These are phyloP conservation scores for Dactylonectria macrodidyma DNA, from an alignment of 2,329 filamentous ascomycete species.

Conservation along the genomic window DNA sequence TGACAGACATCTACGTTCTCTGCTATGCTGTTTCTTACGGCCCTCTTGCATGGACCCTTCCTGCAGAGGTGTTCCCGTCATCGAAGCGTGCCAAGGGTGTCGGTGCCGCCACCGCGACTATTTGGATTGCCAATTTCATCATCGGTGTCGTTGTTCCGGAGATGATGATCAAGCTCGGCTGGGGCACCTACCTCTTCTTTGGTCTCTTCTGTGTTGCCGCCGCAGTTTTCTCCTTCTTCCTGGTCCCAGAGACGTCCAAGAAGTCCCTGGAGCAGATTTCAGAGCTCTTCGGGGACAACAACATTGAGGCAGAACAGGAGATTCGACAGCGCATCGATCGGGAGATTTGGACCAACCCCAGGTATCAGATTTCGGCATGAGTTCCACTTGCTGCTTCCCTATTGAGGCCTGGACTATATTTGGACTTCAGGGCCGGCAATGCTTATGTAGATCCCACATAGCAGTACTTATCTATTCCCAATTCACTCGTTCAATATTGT, in stretches of 20 bases:
- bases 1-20: slow-evolving; percentile 42
- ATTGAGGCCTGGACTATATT: background rate
- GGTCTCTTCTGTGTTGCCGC: slow-evolving; percentile 65
- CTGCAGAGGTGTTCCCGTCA: slow-evolving; percentile 55
- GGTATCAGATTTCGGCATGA: slow-evolving; percentile 2
- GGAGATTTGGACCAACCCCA: slow-evolving; percentile 26
- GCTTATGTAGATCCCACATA: background rate
- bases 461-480: background rate
- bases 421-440: background rate
- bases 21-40: slow-evolving; percentile 51
- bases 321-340: slow-evolving; percentile 26
- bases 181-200: slow-evolving; percentile 68
- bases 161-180: slow-evolving; percentile 65
- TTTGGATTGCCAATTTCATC: slow-evolving; percentile 56
- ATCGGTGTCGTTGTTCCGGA: slow-evolving; percentile 67
- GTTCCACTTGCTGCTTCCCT: background rate
- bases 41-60: slow-evolving; percentile 54
- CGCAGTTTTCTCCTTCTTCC: slow-evolving; percentile 53
- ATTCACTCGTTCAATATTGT: no score
- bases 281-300: slow-evolving; percentile 35
- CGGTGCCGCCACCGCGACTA: slow-evolving; percentile 50
- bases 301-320: slow-evolving; percentile 32
- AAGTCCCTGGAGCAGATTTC: slow-evolving; percentile 42
- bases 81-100: slow-evolving; percentile 55
- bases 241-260: slow-evolving; percentile 38